Evolutionary conservation across 2,329 filamentous ascomycete species (phyloP).

Genomic region (Fusarium falciforme): DNA sequence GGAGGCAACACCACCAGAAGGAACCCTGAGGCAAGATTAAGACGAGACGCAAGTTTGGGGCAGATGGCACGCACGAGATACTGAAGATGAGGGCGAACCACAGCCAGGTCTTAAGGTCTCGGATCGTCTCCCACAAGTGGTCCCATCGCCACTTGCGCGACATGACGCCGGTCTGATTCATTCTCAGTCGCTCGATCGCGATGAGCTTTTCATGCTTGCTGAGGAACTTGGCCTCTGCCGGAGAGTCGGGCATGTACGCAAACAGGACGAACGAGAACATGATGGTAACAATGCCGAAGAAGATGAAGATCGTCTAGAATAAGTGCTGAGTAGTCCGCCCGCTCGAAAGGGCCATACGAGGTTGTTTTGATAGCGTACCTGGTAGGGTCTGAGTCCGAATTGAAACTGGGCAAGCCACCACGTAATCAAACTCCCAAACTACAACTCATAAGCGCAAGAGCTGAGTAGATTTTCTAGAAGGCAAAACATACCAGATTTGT

Average conservation of each 20-base stretch:
- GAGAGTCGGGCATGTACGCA: constrained; percentile 70
- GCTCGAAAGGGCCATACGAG: fast-evolving
- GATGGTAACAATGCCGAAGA: constrained; percentile 50
- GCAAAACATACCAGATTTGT: constrained; percentile 18
- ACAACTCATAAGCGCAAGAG: neutral
- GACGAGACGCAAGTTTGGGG: constrained; percentile 36
- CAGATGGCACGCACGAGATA: constrained; percentile 52
- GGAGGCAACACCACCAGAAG: constrained; percentile 62
- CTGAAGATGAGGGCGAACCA: constrained; percentile 57
- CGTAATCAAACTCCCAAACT: constrained; percentile 33
- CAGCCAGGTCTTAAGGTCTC: constrained; percentile 52
- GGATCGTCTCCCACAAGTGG: constrained; percentile 50
- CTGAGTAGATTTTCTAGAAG: fast-evolving
- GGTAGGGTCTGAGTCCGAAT: constrained; percentile 26
- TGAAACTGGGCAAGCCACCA: constrained; percentile 34
- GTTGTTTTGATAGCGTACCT: neutral
- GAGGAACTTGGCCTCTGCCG: constrained; percentile 67
- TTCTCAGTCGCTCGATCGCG: constrained; percentile 65
- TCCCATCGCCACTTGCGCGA: constrained; percentile 51
- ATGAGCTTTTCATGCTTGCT: constrained; percentile 65
- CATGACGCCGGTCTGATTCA: constrained; percentile 57
- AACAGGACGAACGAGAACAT: constrained; percentile 59
- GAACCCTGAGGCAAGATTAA: constrained; percentile 11
- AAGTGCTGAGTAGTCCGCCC: neutral
- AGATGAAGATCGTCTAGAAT: constrained; percentile 19